These are phyloP conservation scores for Fusarium oxysporum DNA, from an alignment of 2,329 filamentous ascomycete species.

Conservation along the genomic window DNA sequence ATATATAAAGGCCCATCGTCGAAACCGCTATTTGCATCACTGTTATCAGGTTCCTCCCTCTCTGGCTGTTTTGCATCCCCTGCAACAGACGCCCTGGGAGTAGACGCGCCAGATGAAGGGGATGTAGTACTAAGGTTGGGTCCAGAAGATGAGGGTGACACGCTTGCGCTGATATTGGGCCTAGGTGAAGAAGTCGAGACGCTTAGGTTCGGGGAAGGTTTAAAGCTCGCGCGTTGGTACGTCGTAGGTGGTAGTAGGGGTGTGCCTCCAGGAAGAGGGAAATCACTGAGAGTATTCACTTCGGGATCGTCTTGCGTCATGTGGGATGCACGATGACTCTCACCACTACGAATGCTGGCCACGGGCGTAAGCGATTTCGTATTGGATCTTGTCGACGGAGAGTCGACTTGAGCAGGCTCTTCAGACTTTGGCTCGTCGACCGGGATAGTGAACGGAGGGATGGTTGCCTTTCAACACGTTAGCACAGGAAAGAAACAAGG, in stretches of 20 bases:
- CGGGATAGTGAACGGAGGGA: slow-evolving; percentile 43
- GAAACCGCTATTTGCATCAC: slow-evolving; percentile 20
- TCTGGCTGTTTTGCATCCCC: slow-evolving; percentile 14
- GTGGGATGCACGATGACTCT: slow-evolving; percentile 21
- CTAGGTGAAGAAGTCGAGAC: slow-evolving; percentile 16
- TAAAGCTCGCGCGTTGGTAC: slow-evolving; percentile 30
- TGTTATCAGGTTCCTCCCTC: slow-evolving; percentile 19
- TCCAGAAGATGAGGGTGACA: slow-evolving; percentile 27
- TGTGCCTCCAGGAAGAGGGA: slow-evolving; percentile 43
- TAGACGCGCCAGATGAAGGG: slow-evolving; percentile 17
- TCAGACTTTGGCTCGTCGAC: slow-evolving; percentile 16
- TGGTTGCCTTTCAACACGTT: slow-evolving; percentile 37
- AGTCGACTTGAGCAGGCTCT: slow-evolving; percentile 14
- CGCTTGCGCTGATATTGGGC: slow-evolving; percentile 23
- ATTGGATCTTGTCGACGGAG: slow-evolving; percentile 22
- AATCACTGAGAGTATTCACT: slow-evolving; percentile 43
- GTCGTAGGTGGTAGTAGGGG: slow-evolving; percentile 43
- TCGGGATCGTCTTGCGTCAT: slow-evolving; percentile 29
- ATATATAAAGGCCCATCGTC: slow-evolving; percentile 61
- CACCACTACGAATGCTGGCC: slow-evolving; percentile 39
- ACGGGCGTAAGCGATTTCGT: slow-evolving; percentile 22
- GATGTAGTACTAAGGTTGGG: slow-evolving; percentile 9
- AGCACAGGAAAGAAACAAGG: slow-evolving; percentile 1
- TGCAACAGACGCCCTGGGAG: slow-evolving; percentile 20
- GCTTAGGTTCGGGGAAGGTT: slow-evolving; percentile 23